Evolutionary conservation across 345 rosid genomes (phyloP).

Genomic region (Ceriops zippeliana): DNA sequence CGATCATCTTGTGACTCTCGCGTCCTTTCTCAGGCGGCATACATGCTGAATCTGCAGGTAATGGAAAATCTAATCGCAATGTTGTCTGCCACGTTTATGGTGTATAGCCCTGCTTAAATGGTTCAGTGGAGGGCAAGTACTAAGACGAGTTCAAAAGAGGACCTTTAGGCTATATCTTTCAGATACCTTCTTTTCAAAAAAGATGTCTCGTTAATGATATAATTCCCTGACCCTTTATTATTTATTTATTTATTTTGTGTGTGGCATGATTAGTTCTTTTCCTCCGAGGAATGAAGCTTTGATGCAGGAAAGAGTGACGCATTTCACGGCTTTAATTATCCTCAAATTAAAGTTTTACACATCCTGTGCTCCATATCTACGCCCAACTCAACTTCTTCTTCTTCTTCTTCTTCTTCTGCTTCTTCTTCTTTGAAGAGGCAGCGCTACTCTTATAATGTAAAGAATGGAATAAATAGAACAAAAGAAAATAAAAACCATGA

Average conservation of each 20-base stretch:
- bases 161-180: too few species aligned
- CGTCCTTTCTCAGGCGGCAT: neutral
- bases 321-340: constrained; percentile 3
- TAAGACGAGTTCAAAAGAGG: neutral
- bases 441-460: too few species aligned
- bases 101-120: neutral
- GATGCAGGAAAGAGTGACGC: neutral
- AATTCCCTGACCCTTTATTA: neutral
- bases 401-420: too few species aligned
- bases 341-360: constrained; percentile 2
- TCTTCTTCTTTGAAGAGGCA: too few species aligned
- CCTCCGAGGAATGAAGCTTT: neutral
- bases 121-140: neutral
- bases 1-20: too few species aligned
- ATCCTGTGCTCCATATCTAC: neutral
- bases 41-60: too few species aligned
- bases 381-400: neutral
- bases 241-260: too few species aligned
- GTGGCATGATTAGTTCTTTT: neutral
- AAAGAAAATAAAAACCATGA: too few species aligned
- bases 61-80: too few species aligned
- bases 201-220: neutral
- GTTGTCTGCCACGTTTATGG: constrained; percentile 2
- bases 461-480: too few species aligned
- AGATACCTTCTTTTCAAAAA: too few species aligned